phyloP scores from a whole-genome alignment of 305 asterid genomes.

The Euphrasia arctica region DNA sequence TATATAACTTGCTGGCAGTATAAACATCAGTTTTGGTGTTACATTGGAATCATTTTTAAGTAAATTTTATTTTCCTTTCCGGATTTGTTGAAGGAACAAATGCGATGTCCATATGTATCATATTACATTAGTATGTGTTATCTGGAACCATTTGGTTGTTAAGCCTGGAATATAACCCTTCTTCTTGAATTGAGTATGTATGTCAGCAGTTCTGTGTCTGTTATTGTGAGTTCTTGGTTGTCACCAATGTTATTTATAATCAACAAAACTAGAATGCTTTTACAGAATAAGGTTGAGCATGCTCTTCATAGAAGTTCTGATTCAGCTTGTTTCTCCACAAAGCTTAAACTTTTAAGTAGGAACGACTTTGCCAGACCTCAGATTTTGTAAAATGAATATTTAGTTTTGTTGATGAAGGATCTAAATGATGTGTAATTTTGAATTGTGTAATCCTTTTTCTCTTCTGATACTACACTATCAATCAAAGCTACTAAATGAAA shows the following conservation, averaged over 20 bases:
- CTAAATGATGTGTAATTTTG: not conserved
- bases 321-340: not conserved
- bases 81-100: slow-evolving; percentile 2
- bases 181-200: not conserved
- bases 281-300: not conserved
- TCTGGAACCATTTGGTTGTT: not conserved
- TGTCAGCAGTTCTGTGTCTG: not conserved
- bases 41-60: not conserved
- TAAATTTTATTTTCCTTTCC: not conserved
- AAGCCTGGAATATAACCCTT: not conserved
- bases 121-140: not conserved
- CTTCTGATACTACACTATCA: not conserved
- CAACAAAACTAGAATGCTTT: not conserved
- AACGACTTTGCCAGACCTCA: not conserved
- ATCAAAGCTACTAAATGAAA: slow-evolving; percentile 4
- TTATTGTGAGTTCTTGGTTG: not conserved
- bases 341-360: not conserved
- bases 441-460: not conserved
- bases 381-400: not conserved
- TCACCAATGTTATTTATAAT: not conserved
- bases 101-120: not conserved
- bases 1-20: not conserved
- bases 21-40: not conserved
- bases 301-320: not conserved
- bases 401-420: not conserved